Evolutionary conservation across 768 basidiomycete species (phyloP), one percentile per base, ranked within the genome.

Genomic region (Xanthoconium stramineum): DNA sequence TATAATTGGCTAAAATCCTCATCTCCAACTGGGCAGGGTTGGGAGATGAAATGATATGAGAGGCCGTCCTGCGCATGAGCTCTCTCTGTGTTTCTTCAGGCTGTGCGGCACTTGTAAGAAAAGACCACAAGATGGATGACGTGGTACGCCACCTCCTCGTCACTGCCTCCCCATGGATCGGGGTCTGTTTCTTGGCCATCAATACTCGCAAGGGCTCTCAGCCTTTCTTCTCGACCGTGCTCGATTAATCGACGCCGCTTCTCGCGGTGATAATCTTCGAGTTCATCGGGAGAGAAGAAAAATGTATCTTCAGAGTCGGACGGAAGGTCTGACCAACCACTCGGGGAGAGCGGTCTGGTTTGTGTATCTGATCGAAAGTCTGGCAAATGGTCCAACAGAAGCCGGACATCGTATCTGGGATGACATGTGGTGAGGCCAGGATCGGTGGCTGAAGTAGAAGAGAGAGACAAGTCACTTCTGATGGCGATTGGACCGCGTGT

Each of bases 271-370:
- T 84, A 85, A 56, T 87, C 87, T 14, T 84, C 83, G 3, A 78
- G 72, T 60, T 94, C 92, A 7, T 78, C 76, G 0, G 80, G 80
- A 1, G 83, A 77, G 58, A 94, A 80, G 73, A 89, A 90, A 71
- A 93, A 95, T 0, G 82, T 87, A 61, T 95, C 92, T 73, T 94
- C 93, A 6, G 83, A 68, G 64, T 94, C 92, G 0, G 92, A 93
- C 6, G 91, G 86, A 3, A 94, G 79, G 68, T 92, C 88, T 0
- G 86, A 87, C 91, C 91, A 94, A 9, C 88, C 89, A 4, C 78
- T 72, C 3, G 83, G 80, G 0, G 85, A 83, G 24, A 67, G 70
- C 1, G 78, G 58, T 52, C 65, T 46, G 35, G n/a, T 12, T 6
- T 32, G 58, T 32, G 14, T 37, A 9, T 9, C 53, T 24, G 55